Evolutionary conservation across 352 stramenopile species (phyloP), one percentile per base, ranked within the genome.

Genomic region (Peronospora destructor): DNA sequence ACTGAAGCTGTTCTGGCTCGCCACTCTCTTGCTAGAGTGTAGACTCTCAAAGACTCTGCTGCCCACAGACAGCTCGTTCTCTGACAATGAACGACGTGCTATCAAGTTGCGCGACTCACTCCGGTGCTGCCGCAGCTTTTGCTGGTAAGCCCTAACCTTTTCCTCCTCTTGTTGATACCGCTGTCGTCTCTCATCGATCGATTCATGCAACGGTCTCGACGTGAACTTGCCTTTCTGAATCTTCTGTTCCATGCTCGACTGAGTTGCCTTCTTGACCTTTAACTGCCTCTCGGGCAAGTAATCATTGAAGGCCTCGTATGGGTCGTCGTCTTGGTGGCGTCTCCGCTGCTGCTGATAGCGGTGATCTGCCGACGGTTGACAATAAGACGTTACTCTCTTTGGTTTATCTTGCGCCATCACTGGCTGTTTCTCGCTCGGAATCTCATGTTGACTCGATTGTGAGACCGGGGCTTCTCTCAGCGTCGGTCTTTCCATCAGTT

Each of bases 291-390:
- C 54, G 1, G 68, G 71, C 49, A 87, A 51, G 38, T 86, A 87
- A 59, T 89, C 72, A 56, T 89, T 87, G 43, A 89, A 89, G 13
- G 71, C 71, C 12, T 85, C 78, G 49, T 89, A 89, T 19, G 72
- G 64, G 39, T 68, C 64, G 39, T 63, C 37, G 17, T 73, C 54
- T 28, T 48, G 42, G 4, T 37, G 47, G 28, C 45, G 21, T 10
- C 45, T 52, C 11, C 45, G 50, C 11, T 60, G 58, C 7, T 59
- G 46, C 35, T 54, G 53, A n/a, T n/a, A n/a, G n/a, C n/a, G n/a
- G n/a, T n/a, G n/a, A 12, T 54, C 47, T 9, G 12, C 35, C 2
- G 53, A 53, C 30, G 32, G 7, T 17, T 59, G 49, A n/a, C 34
- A 32, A 33, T 38, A 39, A 43, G 47, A 47, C 25, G 19, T 46